Percentiles rank a stretch among this genome's conserved stretches.
phyloP scores from a whole-genome alignment of 2,329 filamentous ascomycete species.

The Ascomycota sp. region DNA sequence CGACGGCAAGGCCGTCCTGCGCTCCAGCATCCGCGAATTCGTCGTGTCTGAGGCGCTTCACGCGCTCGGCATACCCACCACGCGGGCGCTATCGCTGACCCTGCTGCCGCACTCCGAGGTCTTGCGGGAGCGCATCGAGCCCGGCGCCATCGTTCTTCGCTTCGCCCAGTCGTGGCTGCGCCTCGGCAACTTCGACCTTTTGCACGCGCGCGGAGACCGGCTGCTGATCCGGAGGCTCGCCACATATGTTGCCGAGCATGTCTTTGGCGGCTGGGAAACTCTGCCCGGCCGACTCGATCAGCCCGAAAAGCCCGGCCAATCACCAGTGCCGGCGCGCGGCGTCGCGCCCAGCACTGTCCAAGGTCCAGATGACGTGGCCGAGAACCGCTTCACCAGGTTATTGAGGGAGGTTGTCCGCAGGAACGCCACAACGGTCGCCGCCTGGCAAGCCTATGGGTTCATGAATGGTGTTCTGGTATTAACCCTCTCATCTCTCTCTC shows the following conservation, averaged over 20 bases:
- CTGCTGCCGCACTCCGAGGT: slow-evolving; percentile 53
- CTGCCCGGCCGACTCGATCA: slow-evolving; percentile 40
- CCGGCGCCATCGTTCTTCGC: slow-evolving; percentile 75
- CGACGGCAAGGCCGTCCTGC: slow-evolving; percentile 78
- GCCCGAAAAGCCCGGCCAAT: slow-evolving; percentile 23
- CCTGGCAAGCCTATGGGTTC: slow-evolving; percentile 97
- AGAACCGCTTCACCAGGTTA: slow-evolving; percentile 71
- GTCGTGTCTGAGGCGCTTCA: slow-evolving; percentile 77
- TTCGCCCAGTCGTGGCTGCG: slow-evolving; percentile 84
- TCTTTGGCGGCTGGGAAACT: slow-evolving; percentile 71
- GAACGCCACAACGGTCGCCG: slow-evolving; percentile 71
- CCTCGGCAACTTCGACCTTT: slow-evolving; percentile 89
- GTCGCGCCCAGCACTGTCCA: slow-evolving; percentile 37
- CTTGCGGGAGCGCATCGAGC: slow-evolving; percentile 57
- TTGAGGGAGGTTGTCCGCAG: slow-evolving; percentile 71
- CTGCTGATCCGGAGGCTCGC: slow-evolving; percentile 49
- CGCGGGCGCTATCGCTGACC: slow-evolving; percentile 64
- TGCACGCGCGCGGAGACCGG: slow-evolving; percentile 60
- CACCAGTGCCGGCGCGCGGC: slow-evolving; percentile 22
- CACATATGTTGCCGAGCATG: slow-evolving; percentile 68
- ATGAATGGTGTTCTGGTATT: slow-evolving; percentile 71
- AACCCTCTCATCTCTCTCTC: not conserved
- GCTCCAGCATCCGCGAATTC: slow-evolving; percentile 85
- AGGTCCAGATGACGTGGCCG: slow-evolving; percentile 41
- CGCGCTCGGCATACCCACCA: slow-evolving; percentile 66